Base-by-base conservation (phyloP, 1,284 basidiomycete species). In the Puccinia triticina region DNA sequence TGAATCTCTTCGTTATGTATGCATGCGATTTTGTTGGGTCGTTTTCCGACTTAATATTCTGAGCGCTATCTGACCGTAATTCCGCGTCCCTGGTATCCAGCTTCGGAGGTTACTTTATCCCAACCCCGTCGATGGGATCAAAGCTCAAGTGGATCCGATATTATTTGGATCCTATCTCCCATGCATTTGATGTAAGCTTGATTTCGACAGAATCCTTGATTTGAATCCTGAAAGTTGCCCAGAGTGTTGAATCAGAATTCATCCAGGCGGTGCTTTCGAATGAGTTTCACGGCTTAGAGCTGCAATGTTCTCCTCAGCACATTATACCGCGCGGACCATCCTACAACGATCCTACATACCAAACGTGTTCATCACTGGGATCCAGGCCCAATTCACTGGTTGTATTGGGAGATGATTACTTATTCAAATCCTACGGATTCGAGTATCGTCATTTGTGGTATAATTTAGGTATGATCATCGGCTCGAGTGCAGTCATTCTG, bases 81-180 rank as follows among this genome's bases (percentile, higher is more conserved):
- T 0, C 14, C n/a, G n/a, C 34, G n/a, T 69, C 76, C 29, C 11
- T 46, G n/a, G 10, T 59, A 37, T 46, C 40, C 66, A 84, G 84
- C 43, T 84, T 83, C n/a, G 85, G 84, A 7, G 84, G 85, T 11
- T 86, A 86, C 83, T 85, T 86, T 29, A 86, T 86, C 37, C 86
- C 86, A 26, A 84, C 84, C 23, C 83, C 83, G 0, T 83, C 83
- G n/a, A 85, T 86, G 85, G 80, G 83, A 11, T 59, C 80, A 1
- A 83, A 85, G 77, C 82, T 85, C 71, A 85, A 84, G 37, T 86
- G 85, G 85, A 85, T 86, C 37, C 83, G 84, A 34, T 85, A 85
- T 69, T 81, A 85, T 46, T 26, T 85, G 43, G 84, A 85, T 77
- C 85, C 85, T 0, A 83, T 86, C 43, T 84, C 85, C 4, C 84